A percentile compares a stretch with the other conserved stretches of the same genome.
Conservation (phyloP, 805 yeast species). For the Candida alai region DNA sequence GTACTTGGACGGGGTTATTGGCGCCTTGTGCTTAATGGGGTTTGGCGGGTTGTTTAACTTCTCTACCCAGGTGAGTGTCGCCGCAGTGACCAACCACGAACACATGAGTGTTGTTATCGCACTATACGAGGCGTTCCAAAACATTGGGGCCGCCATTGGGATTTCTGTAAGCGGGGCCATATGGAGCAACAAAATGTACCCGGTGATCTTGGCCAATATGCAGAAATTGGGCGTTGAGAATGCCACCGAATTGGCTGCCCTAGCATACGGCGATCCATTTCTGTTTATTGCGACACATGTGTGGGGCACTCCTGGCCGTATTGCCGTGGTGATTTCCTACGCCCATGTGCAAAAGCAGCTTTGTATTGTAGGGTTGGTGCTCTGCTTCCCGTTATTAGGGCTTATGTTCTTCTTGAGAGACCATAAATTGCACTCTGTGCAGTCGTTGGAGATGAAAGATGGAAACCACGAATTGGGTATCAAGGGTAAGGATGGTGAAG, state of each 20-base stretch:
- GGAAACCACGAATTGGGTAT: background rate
- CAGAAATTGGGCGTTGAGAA: conserved; percentile 14
- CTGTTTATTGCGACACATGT: conserved; percentile 42
- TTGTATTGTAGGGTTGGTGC: conserved; percentile 50
- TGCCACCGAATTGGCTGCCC: conserved; percentile 14
- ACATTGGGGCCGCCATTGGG: conserved; percentile 63
- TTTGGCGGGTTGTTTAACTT: conserved; percentile 71
- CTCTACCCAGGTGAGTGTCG: conserved; percentile 57
- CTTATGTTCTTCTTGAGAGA: conserved; percentile 31
- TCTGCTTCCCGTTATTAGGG: conserved; percentile 47
- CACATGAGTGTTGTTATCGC: conserved; percentile 61
- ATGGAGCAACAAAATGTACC: conserved; percentile 60
- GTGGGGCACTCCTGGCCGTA: conserved; percentile 63
- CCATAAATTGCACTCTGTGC: conserved; percentile 39
- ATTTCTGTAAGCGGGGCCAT: conserved; percentile 62
- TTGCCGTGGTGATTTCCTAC: conserved; percentile 54
- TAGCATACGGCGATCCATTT: conserved; percentile 44
- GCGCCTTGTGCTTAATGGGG: conserved; percentile 59
- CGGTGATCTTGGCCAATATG: conserved; percentile 32
- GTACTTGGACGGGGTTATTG: conserved; percentile 39
- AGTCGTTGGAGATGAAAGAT: conserved; percentile 17
- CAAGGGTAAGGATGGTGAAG: conserved; percentile 6
- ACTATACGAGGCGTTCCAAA: conserved; percentile 52
- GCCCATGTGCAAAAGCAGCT: conserved; percentile 54
- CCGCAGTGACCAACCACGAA: conserved; percentile 56